phyloP scores from a whole-genome alignment of 2,329 filamentous ascomycete species.

The Ascosphaera aggregata region DNA sequence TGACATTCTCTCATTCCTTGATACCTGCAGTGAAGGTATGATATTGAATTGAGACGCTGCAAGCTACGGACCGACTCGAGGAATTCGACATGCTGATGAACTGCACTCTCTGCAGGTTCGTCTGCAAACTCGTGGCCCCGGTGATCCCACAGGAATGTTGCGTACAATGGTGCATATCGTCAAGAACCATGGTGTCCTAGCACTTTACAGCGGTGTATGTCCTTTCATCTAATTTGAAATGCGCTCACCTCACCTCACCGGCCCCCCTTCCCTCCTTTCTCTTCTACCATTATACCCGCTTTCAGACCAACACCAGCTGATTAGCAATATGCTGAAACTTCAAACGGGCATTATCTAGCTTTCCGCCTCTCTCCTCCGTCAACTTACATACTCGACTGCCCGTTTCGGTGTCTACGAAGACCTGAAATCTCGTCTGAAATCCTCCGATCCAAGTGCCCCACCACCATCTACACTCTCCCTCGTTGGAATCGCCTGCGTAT shows the following conservation, averaged over 20 bases:
- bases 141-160: slow-evolving; percentile 57
- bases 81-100: not conserved
- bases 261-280: slow-evolving; percentile 1
- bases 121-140: slow-evolving; percentile 58
- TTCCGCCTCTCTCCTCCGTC: slow-evolving; percentile 76
- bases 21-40: slow-evolving; percentile 33
- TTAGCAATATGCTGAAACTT: not conserved
- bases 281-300: not conserved
- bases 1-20: too few species aligned
- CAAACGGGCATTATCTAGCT: slow-evolving; percentile 24
- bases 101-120: slow-evolving; percentile 37
- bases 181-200: slow-evolving; percentile 48
- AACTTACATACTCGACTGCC: slow-evolving; percentile 88
- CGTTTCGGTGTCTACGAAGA: slow-evolving; percentile 95
- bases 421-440: slow-evolving; percentile 48
- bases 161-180: slow-evolving; percentile 69
- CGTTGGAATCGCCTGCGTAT: slow-evolving; percentile 56
- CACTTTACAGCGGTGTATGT: slow-evolving; percentile 61
- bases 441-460: slow-evolving; percentile 18
- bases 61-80: slow-evolving; percentile 2
- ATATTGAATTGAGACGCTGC: slow-evolving; percentile 2
- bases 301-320: slow-evolving; percentile 1
- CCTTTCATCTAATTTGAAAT: slow-evolving; percentile 3
- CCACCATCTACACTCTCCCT: slow-evolving; percentile 51
- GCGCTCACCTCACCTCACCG: too few species aligned